Conservation (phyloP, 2,329 filamentous ascomycete species). For the Exophiala bonariae region DNA sequence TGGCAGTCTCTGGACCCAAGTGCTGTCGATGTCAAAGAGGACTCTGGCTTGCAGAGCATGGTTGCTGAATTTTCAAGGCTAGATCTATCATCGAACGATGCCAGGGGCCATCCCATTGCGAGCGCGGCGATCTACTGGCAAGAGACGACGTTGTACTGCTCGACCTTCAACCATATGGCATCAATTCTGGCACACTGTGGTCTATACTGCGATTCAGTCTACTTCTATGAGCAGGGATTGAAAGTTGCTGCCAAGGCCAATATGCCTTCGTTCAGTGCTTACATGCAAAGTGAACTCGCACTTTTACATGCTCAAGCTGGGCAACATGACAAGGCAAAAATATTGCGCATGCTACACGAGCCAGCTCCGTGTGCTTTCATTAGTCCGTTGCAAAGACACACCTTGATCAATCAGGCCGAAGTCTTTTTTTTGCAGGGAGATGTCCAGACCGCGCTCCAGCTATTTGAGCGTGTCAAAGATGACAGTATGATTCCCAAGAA, state of each 20-base stretch:
- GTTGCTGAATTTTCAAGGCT: constrained; percentile 41
- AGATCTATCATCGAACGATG: constrained; percentile 34
- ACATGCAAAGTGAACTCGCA: constrained; percentile 12
- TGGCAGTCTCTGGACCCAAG: constrained; percentile 28
- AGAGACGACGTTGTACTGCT: constrained; percentile 71
- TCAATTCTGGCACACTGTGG: constrained; percentile 80
- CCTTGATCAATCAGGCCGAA: constrained; percentile 14
- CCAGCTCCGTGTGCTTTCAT: background rate
- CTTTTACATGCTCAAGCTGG: constrained; percentile 20
- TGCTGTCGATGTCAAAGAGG: constrained; percentile 3
- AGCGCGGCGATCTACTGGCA: constrained; percentile 75
- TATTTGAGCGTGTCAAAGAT: background rate
- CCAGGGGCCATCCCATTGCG: constrained; percentile 21
- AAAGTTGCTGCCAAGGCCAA: constrained; percentile 62
- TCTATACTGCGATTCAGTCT: constrained; percentile 82
- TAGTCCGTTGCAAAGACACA: background rate
- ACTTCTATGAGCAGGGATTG: constrained; percentile 81
- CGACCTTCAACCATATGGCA: constrained; percentile 71
- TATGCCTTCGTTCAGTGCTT: background rate
- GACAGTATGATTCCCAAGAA: too few relatives aligned
- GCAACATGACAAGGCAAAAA: constrained; percentile 10
- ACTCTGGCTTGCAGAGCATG: constrained; percentile 37
- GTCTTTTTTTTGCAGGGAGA: constrained; percentile 10
- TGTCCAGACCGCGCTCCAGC: constrained; percentile 3
- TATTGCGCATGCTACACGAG: background rate